Conservation (phyloP, 2,329 filamentous ascomycete species). For the Beauveria caledonica region DNA sequence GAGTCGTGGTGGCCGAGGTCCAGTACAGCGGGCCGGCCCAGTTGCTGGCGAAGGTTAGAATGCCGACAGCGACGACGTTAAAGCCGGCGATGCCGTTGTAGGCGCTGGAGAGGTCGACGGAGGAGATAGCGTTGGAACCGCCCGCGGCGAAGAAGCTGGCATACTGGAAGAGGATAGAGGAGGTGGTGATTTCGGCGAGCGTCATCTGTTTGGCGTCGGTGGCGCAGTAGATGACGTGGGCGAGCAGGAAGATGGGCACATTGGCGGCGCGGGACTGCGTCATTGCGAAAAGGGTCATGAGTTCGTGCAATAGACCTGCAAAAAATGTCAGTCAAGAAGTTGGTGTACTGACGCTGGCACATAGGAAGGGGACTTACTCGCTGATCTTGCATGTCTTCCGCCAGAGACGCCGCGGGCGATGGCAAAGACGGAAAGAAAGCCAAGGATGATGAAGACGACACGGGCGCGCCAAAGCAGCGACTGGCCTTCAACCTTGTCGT, state of each 20-base stretch:
- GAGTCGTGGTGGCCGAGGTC: slow-evolving; percentile 55
- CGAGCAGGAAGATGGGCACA: slow-evolving; percentile 74
- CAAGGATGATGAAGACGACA: slow-evolving; percentile 41
- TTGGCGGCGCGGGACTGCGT: slow-evolving; percentile 84
- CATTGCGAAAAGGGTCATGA: slow-evolving; percentile 70
- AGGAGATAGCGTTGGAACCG: slow-evolving; percentile 89
- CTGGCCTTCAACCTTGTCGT: slow-evolving; percentile 32
- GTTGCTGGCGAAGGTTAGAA: slow-evolving; percentile 80
- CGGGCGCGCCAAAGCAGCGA: slow-evolving; percentile 42
- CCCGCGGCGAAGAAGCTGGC: slow-evolving; percentile 83
- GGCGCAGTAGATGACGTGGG: slow-evolving; percentile 50
- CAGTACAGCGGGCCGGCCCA: slow-evolving; percentile 92
- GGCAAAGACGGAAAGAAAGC: slow-evolving; percentile 29
- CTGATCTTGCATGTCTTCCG: slow-evolving; percentile 18
- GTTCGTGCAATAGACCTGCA: slow-evolving; percentile 52
- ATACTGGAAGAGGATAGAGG: slow-evolving; percentile 70
- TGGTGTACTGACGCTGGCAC: too few relatives aligned
- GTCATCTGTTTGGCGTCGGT: slow-evolving; percentile 37
- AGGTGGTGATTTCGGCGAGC: slow-evolving; percentile 54
- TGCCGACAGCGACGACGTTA: slow-evolving; percentile 69
- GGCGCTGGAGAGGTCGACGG: slow-evolving; percentile 86
- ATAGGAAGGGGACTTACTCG: slow-evolving; percentile 19
- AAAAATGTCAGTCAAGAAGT: neutral
- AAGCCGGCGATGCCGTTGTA: slow-evolving; percentile 88
- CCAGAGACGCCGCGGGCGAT: slow-evolving; percentile 30